Evolutionary conservation across 176 grass and related monocot genomes (phyloP), one percentile per base, ranked within the genome.

Genomic region (Avena insularis): DNA sequence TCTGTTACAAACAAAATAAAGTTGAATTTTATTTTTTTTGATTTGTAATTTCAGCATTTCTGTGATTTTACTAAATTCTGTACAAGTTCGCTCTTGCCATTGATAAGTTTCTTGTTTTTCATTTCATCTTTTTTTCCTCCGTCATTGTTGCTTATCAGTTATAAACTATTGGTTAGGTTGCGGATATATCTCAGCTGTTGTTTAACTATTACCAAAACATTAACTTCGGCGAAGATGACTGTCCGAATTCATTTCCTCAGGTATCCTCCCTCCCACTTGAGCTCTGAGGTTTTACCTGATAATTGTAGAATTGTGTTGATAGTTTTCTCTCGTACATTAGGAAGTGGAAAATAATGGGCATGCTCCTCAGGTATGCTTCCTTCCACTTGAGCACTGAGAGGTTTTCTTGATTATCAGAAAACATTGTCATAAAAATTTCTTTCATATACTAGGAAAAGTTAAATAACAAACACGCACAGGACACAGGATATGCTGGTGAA

Each of bases 161-260:
- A 71, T 68, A 46, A 66, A 72, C 12, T 54, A 25, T 79, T 91
- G n/a, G 12, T 89, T 89, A 98, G 96, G 86, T 90, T 51, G 88
- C 64, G 58, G 91, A 98, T 87, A 85, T 98, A 88, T 98, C 96
- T 50, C 83, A 94, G 19, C 62, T 95, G 86, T 77, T 98, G 75
- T 94, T 78, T 79, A 59, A 89, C 35, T 89, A 94, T 63, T 86
- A 93, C 84, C 57, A 86, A 89, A 93, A 15, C 64, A 92, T 83
- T 76, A 86, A 93, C 46, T 98, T 98, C 49, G 75, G 66, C 53
- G 91, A 95, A 85, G 61, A 66, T 73, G 79, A 65, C 71, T 47
- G 23, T 82, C 82, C 79, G 35, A 62, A 54, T 84, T 81, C 54
- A 6, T 66, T 76, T 84, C 23, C 86, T 78, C 55, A 40, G 71